A percentile compares a stretch with the other conserved stretches of the same genome.
Conservation (phyloP, 208 protist species). For the Leptomonas pyrrhocoris region DNA sequence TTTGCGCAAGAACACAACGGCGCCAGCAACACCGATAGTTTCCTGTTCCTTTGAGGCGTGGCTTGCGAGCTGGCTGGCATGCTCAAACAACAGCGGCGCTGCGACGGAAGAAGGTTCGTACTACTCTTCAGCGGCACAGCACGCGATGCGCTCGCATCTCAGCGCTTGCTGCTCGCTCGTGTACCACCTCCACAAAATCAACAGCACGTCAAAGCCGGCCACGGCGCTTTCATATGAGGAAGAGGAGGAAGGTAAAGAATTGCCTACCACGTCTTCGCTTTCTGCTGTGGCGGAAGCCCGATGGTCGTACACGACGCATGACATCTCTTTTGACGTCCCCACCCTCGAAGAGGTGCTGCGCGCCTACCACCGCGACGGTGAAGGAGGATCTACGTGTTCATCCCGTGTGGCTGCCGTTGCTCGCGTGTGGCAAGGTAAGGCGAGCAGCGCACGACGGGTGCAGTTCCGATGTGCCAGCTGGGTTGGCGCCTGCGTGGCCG, state of each 20-base stretch:
- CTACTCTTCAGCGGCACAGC: constrained; percentile 4
- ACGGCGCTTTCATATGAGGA: too few relatives aligned
- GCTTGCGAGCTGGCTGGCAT: background rate
- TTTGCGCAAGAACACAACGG: too few relatives aligned
- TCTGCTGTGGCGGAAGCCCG: background rate
- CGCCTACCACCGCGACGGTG: background rate
- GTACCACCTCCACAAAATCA: background rate
- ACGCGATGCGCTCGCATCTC: constrained; percentile 23
- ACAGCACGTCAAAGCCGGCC: background rate
- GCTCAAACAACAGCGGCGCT: background rate
- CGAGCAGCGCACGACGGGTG: background rate
- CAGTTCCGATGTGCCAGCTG: constrained; percentile 27
- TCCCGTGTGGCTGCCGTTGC: background rate
- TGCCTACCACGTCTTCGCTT: background rate
- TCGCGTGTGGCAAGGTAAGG: background rate
- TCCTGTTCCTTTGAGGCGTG: background rate
- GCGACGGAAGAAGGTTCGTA: background rate
- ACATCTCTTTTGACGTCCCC: background rate
- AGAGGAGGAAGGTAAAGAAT: too few relatives aligned
- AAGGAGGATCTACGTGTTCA: background rate
- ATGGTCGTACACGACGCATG: constrained; percentile 4
- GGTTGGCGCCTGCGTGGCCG: constrained; percentile 28
- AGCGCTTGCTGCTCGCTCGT: constrained; percentile 23
- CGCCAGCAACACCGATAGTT: background rate
- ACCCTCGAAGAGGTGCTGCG: background rate